Percentiles rank a stretch among this genome's conserved stretches.
Conservation (phyloP, 2,329 filamentous ascomycete genomes). For the Ophiostoma piceae region DNA sequence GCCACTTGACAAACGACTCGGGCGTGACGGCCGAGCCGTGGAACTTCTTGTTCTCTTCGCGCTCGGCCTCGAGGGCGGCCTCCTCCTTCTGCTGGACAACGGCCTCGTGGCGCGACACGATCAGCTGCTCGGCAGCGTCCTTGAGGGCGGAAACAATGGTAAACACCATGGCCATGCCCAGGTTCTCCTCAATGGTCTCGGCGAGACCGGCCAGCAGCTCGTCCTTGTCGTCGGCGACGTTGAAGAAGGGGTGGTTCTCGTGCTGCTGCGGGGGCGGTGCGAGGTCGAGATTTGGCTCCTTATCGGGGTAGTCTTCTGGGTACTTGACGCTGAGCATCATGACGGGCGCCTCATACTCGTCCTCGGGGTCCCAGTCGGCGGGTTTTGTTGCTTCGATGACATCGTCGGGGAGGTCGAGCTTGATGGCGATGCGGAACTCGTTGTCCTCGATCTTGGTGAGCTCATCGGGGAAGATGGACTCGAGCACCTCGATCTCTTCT, state of each 20-base stretch:
- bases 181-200: constrained; percentile 79
- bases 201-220: constrained; percentile 64
- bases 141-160: constrained; percentile 82
- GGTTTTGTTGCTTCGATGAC: constrained; percentile 17
- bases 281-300: constrained; percentile 76
- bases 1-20: constrained; percentile 80
- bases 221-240: constrained; percentile 72
- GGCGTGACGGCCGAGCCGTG: constrained; percentile 83
- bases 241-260: constrained; percentile 66
- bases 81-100: constrained; percentile 56
- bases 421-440: constrained; percentile 79
- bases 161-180: constrained; percentile 98
- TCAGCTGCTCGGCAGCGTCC: constrained; percentile 81
- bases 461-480: constrained; percentile 97
- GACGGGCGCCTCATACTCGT: constrained; percentile 55
- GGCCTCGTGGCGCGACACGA: constrained; percentile 65
- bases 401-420: constrained; percentile 69
- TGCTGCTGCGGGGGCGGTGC: constrained; percentile 55
- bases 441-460: constrained; percentile 94
- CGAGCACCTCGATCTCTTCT: constrained; percentile 95
- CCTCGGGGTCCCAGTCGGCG: constrained; percentile 38
- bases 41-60: constrained; percentile 95
- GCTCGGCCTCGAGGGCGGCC: constrained; percentile 57
- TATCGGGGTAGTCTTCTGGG: constrained; percentile 85
- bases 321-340: constrained; percentile 83